Conservation (phyloP, 1,284 basidiomycete species). For the Ganoderma leucocontextum region DNA sequence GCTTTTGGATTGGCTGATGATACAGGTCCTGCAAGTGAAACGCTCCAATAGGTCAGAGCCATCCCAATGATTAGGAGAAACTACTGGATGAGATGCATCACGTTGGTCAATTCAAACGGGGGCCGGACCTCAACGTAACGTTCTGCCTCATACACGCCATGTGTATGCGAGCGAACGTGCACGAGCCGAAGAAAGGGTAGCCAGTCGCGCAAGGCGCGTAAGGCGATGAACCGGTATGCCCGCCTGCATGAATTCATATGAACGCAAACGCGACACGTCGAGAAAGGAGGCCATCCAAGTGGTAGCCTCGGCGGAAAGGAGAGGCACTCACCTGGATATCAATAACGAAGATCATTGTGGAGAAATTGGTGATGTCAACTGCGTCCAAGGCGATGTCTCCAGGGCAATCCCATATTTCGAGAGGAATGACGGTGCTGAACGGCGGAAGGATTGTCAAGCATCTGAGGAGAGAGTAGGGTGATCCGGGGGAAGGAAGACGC, state of each 20-base stretch:
- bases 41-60: not conserved
- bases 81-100: not conserved
- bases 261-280: not conserved
- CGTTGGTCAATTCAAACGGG: not conserved
- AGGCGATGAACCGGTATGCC: not conserved
- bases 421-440: constrained; percentile 85
- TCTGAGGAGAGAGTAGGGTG: not conserved
- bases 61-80: not conserved
- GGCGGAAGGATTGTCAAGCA: constrained; percentile 4
- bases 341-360: constrained; percentile 93
- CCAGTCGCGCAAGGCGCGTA: not conserved
- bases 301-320: not conserved
- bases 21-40: constrained; percentile 63
- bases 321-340: constrained; percentile 80
- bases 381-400: constrained; percentile 83
- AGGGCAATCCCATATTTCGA: constrained; percentile 97
- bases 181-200: not conserved
- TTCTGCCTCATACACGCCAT: not conserved
- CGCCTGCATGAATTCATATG: not conserved
- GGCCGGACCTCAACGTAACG: not conserved
- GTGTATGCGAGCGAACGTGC: constrained; percentile 4
- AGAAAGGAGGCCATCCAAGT: not conserved
- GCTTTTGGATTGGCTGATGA: constrained; percentile 80
- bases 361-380: constrained; percentile 79
- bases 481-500: constrained; percentile 46